Percentiles rank a stretch among this genome's conserved stretches.
These are phyloP conservation scores for Trichoderma reesei DNA, from an alignment of 495 filamentous ascomycete species.

Conservation along the genomic window DNA sequence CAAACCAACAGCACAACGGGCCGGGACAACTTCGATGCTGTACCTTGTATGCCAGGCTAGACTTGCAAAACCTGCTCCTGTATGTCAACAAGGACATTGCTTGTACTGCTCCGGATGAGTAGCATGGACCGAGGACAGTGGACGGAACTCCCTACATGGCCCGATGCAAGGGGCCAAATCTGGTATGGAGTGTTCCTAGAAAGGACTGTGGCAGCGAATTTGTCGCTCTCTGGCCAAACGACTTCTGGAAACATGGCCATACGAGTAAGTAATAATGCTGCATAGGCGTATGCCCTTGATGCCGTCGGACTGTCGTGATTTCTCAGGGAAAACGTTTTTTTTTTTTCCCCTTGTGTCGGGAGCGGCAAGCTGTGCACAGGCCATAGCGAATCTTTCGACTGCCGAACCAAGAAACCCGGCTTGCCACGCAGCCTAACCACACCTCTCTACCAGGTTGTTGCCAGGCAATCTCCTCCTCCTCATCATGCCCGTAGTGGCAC, in stretches of 20 bases:
- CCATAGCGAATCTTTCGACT: slow-evolving; percentile 5
- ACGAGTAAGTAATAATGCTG: too few relatives aligned
- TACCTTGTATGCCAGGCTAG: not conserved
- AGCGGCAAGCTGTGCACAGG: slow-evolving; percentile 1
- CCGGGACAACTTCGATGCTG: not conserved
- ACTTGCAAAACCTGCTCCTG: not conserved
- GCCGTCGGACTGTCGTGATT: not conserved
- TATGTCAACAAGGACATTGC: not conserved
- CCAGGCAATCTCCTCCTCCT: too few relatives aligned
- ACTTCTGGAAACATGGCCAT: not conserved
- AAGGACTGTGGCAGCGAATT: not conserved
- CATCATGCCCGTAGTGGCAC: too few relatives aligned
- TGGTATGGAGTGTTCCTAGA: not conserved
- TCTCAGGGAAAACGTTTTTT: too few relatives aligned
- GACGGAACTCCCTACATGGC: not conserved
- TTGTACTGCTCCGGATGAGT: slow-evolving; percentile 8
- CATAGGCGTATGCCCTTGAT: too few relatives aligned
- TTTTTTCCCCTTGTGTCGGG: too few relatives aligned
- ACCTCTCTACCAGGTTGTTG: not conserved
- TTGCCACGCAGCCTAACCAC: not conserved
- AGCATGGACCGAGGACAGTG: not conserved
- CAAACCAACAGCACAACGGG: not conserved
- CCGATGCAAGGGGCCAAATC: not conserved
- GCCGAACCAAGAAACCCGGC: not conserved
- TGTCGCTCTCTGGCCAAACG: not conserved